phyloP scores from a whole-genome alignment of 2,329 filamentous ascomycete genomes.

The Talaromyces sp. region DNA sequence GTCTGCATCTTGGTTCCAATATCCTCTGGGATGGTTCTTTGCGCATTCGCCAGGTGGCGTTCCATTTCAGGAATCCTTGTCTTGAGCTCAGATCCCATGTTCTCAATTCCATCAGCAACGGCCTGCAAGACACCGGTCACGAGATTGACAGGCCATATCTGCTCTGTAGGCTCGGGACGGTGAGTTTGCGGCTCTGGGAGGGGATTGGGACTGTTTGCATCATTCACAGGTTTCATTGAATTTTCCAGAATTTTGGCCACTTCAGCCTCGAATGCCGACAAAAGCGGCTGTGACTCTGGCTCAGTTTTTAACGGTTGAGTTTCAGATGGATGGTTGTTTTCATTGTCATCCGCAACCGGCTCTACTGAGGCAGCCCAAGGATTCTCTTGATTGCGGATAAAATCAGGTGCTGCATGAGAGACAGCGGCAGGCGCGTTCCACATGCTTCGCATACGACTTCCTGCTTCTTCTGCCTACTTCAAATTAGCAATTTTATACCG shows the following conservation, averaged over 20 bases:
- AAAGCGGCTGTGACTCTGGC: constrained; percentile 30
- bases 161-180: constrained; percentile 18
- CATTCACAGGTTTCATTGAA: not conserved
- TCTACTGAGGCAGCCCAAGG: constrained; percentile 4
- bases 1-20: constrained; percentile 35
- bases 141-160: constrained; percentile 29
- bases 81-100: constrained; percentile 36
- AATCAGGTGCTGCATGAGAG: not conserved
- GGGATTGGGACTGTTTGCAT: not conserved
- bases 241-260: constrained; percentile 33
- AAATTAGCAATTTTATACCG: constrained; percentile 13
- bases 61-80: constrained; percentile 38
- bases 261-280: constrained; percentile 41
- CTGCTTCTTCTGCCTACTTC: constrained; percentile 24
- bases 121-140: constrained; percentile 34
- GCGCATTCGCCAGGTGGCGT: constrained; percentile 34
- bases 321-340: not conserved
- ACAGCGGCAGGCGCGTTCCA: not conserved
- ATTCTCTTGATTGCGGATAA: constrained; percentile 7
- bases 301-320: constrained; percentile 16
- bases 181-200: constrained; percentile 18
- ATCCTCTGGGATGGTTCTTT: constrained; percentile 35
- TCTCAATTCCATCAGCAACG: constrained; percentile 34
- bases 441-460: constrained; percentile 19
- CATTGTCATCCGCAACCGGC: not conserved